Conservation (phyloP, 1,284 basidiomycete species). For the Austroboletus novae-zelandiae region DNA sequence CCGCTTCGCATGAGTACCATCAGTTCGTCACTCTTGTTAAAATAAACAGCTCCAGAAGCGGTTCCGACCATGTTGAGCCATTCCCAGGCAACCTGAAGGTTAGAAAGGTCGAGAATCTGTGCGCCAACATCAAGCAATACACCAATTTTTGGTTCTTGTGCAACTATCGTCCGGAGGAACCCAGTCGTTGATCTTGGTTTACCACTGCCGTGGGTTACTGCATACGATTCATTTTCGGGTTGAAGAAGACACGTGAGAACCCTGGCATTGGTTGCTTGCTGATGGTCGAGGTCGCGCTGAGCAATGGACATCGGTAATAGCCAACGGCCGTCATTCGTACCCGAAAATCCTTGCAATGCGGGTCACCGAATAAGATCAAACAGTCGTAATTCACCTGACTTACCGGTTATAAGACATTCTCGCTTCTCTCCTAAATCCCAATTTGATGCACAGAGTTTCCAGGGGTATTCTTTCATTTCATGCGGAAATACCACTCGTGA, state of each 20-base stretch:
- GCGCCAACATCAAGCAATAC: neutral
- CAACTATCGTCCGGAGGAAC: neutral
- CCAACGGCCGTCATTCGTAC: slow-evolving; percentile 5
- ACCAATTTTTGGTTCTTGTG: neutral
- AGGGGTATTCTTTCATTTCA: slow-evolving; percentile 42
- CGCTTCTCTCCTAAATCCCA: slow-evolving; percentile 46
- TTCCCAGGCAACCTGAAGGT: neutral
- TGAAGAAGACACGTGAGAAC: no score
- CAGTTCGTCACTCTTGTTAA: neutral
- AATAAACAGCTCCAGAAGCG: neutral
- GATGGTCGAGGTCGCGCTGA: no score
- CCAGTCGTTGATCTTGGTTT: neutral
- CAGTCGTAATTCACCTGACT: neutral
- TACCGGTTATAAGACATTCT: neutral
- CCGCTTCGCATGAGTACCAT: neutral
- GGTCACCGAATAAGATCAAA: neutral
- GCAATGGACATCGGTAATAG: no score
- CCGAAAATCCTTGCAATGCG: slow-evolving; percentile 5
- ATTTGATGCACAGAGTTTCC: slow-evolving; percentile 43
- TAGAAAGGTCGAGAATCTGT: neutral
- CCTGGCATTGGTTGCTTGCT: no score
- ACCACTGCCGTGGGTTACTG: neutral
- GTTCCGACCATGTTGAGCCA: neutral
- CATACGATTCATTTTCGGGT: no score
- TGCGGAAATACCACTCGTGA: no score